Evolutionary conservation across 2,329 filamentous ascomycete genomes (phyloP), one percentile per base, ranked within the genome.

Genomic region (Arthrobotrys sphaeroides): DNA sequence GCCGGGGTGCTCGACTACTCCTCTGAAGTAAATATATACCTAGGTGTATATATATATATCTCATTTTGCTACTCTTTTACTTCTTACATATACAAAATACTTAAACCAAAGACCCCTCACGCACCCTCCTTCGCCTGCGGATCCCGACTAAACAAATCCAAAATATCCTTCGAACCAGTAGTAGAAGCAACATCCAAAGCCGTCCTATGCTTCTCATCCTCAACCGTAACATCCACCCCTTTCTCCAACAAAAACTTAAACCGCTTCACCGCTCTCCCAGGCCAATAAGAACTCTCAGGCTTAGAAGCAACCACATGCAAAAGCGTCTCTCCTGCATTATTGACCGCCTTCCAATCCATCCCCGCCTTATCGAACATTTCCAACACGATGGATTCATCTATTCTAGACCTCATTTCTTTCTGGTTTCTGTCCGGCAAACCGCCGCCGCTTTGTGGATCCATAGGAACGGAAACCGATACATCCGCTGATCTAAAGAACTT

Each of bases 281-380:
- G 55, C 33, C 55, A 60, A 2, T 2, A 24, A 3, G 20, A 42
- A 2, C 26, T 20, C 13, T 60, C 16, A 12, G 55, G 55, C 5
- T 60, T 9, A 18, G 18, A 26, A n/a, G 55, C 33, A 2, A 60
- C 55, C 1, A 64, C 28, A 22, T 64, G 59, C 10, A 64, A 51
- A 28, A 64, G 59, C 59, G 59, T 64, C 13, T 49, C 42, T 33
- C 43, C 26, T 12, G 28, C 45, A 28, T 53, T 31, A 24, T 65
- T 65, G 20, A 65, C 12, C 12, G 28, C 60, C 9, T 53, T 51
- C 60, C 60, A 65, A 65, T 65, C 60, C 28, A 65, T 53, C 5
- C 60, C 43, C 18, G 22, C 60, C 13, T 12, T 38, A 18, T 65
- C 60, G 42, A 65, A 65, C n/a, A 65, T 24, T 7, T 53, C 43